phyloP scores from a whole-genome alignment of 2,329 filamentous ascomycete genomes.

The Helotiales sp. region DNA sequence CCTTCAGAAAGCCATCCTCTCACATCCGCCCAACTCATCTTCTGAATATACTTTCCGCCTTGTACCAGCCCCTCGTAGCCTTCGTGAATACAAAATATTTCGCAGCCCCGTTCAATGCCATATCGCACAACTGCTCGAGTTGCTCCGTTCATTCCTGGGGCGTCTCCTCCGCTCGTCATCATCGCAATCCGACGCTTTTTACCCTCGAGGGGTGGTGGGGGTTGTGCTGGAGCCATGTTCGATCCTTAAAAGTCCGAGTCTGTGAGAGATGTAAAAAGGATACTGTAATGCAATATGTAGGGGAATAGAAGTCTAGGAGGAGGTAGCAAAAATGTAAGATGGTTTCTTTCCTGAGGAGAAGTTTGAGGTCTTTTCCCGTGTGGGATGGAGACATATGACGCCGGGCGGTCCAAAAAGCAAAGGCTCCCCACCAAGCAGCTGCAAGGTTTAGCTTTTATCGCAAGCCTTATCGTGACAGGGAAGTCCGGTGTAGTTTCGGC shows the following conservation, averaged over 20 bases:
- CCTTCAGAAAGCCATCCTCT: conserved; percentile 92
- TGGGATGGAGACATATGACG: no score
- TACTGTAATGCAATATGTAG: no score
- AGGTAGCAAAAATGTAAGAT: no score
- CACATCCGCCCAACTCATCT: conserved; percentile 91
- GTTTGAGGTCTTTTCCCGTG: conserved; percentile 16
- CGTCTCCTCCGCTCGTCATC: conserved; percentile 74
- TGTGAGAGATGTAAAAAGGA: conserved; percentile 1
- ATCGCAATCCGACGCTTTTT: conserved; percentile 55
- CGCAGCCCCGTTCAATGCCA: conserved; percentile 80
- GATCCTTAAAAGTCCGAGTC: conserved; percentile 1
- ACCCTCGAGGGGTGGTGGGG: conserved; percentile 28
- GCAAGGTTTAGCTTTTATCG: no score
- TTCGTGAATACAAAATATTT: conserved; percentile 82
- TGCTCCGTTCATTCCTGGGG: conserved; percentile 73
- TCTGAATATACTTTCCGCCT: conserved; percentile 82
- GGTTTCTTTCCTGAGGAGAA: no score
- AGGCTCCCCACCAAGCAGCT: no score
- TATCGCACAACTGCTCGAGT: conserved; percentile 82
- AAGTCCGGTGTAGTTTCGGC: no score
- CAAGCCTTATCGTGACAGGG: no score
- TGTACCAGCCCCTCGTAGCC: conserved; percentile 94
- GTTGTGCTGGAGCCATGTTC: conserved; percentile 28
- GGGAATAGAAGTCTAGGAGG: conserved; percentile 1
- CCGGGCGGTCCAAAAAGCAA: no score